These are phyloP conservation scores for Conringia planisiliqua DNA, from an alignment of 345 rosid species.

Conservation along the genomic window DNA sequence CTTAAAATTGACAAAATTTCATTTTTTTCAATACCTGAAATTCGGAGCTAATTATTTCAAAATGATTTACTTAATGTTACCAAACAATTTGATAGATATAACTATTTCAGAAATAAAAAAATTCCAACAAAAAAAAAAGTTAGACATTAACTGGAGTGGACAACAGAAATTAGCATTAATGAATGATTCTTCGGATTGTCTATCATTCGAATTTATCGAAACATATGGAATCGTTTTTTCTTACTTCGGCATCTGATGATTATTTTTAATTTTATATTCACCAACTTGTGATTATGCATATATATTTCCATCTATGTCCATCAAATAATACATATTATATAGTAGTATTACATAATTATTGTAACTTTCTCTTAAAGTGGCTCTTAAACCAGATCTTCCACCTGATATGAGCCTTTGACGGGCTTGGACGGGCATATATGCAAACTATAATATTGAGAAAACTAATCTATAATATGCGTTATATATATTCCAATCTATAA, in stretches of 20 bases:
- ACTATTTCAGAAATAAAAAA: too few species aligned
- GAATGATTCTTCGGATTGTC: neutral
- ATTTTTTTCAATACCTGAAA: too few species aligned
- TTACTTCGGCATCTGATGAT: neutral
- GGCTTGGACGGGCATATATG: neutral
- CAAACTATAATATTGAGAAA: neutral
- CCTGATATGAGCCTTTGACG: conserved; percentile 9
- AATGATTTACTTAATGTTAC: too few species aligned
- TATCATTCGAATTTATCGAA: neutral
- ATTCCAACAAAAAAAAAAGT: too few species aligned
- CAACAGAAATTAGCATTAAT: neutral
- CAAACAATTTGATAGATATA: too few species aligned
- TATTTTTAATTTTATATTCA: neutral
- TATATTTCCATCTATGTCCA: neutral
- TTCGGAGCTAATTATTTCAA: too few species aligned
- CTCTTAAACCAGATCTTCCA: conserved; percentile 11
- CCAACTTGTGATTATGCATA: neutral
- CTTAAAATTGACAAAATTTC: neutral
- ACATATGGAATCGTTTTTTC: neutral
- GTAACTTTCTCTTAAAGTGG: neutral
- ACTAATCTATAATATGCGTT: neutral
- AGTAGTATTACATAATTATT: neutral
- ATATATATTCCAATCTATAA: conserved; percentile 9
- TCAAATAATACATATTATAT: neutral
- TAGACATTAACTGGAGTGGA: too few species aligned